Percentiles rank a stretch among this genome's conserved stretches.
Conservation (phyloP, 139 green algal species). For the Tetraselmis striata region DNA sequence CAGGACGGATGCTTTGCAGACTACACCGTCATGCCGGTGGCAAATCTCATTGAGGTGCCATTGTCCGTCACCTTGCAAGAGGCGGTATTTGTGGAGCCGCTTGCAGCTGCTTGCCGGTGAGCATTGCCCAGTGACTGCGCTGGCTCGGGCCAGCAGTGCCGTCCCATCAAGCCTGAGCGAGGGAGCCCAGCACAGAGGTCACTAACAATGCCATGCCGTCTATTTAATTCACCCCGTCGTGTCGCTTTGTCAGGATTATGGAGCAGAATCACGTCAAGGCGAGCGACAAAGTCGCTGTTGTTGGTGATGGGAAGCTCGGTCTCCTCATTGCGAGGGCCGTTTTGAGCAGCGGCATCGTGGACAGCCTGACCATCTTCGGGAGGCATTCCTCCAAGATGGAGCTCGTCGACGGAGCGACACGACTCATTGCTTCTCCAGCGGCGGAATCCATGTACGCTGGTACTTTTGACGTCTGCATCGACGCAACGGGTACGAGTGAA, state of each 20-base stretch:
- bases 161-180: neutral
- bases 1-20: constrained; percentile 54
- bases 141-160: constrained; percentile 13
- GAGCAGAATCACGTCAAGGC: neutral
- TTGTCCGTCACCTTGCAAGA: constrained; percentile 40
- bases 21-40: constrained; percentile 43
- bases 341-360: neutral
- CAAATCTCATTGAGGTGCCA: constrained; percentile 60
- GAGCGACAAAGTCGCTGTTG: constrained; percentile 24
- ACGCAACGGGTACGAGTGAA: constrained; percentile 5
- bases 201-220: no score
- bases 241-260: neutral
- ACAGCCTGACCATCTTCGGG: constrained; percentile 40
- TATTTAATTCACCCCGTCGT: no score
- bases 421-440: neutral
- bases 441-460: neutral
- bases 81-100: constrained; percentile 61
- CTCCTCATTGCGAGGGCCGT: constrained; percentile 49
- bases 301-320: constrained; percentile 68
- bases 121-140: constrained; percentile 19
- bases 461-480: constrained; percentile 2
- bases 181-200: neutral
- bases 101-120: constrained; percentile 64
- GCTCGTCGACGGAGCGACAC: constrained; percentile 31
- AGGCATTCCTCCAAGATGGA: constrained; percentile 54